Evolutionary conservation across 352 stramenopile genomes (phyloP), one percentile per base, ranked within the genome.

Genomic region (Phytopythium vexans): DNA sequence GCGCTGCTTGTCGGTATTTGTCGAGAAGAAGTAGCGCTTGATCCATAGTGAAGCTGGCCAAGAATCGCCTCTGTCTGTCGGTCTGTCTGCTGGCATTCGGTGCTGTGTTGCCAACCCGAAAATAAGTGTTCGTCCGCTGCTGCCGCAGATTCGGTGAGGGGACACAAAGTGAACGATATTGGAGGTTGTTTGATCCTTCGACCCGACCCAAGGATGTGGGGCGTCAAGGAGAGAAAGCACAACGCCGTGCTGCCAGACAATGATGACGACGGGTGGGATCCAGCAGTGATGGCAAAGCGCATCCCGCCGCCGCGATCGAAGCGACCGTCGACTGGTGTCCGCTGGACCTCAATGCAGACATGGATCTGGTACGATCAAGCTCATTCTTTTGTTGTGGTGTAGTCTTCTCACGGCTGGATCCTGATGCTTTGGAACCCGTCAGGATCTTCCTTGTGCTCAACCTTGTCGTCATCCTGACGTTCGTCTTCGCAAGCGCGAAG

Each of bases 371-470:
- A 35, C 40, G 55, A 27, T 14, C 12, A 34, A 10, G 8, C 32
- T 10, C 7, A 3, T 37, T 37, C 15, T n/a, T 32, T 6, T 41
- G 11, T 41, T n/a, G 37, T 21, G 35, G 14, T 45, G 5, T 54
- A 10, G 6, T n/a, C 14, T 11, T 9, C 15, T 15, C 12, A 31
- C 49, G 5, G 21, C 27, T 15, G 14, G 4, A 9, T 48, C 6
- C 42, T 34, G 7, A 6, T 48, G 5, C 15, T 35, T 2, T 9
- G 38, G 39, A 41, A 41, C 14, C 31, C 8, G 8, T 15, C 40
- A 83, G 72, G 70, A 42, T 75, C 41, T 74, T 82, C 14, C 48
- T 89, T 39, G 35, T 87, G 35, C 37, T 62, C 16, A 89, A 86
- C 45, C 60, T 86, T 16, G 35, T 67, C 16, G 68, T 68, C 1